Base-by-base conservation (phyloP, 306 rosid genomes). In the Spatholobus suberectus region DNA sequence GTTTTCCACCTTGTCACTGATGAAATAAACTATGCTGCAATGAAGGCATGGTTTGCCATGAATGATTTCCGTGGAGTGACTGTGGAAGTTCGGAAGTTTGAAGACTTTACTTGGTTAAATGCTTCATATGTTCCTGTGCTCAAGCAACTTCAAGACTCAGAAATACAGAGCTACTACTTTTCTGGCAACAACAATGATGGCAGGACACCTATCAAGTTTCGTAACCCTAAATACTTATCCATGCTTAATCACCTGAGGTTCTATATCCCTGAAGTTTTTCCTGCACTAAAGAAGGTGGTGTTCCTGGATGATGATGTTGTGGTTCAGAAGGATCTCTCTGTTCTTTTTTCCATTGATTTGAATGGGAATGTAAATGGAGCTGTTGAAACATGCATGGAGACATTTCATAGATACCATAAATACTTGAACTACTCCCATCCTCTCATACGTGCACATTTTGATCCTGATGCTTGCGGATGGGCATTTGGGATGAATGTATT, bases 391-490 rank as follows among this genome's bases (percentile, higher is more conserved):
- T 94, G 98, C 92, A 94, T 90, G 98, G 98, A 94, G 87, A 94
- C 97, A 63, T 94, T 94, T 87, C 98, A 92, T 62, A 88, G 98
- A 86, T 94, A 92, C 87, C 98, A 94, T 57, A 94, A 94, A 72
- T 94, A 94, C 62, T 73, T 94, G 86, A 94, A 94, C 68, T 94
- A 90, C 85, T 90, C 98, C 37, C 98, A 94, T 78, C 97, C 98
- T 77, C 97, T 94, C 65, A 92, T 94, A 47, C 86, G 89, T 5
- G 18, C 91, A 4, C 98, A 94, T 86, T 94, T 94, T 72, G 98
- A 94, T 82, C 98, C 98, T 0, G 97, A 94, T 88, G 98, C 98
- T n/a, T 94, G 98, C 24, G 98, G 98, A 70, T 94, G 98, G 98
- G 98, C 98, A 21, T 94, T 91, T 79, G 98, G 98, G 76, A 94